Evolutionary conservation across 768 basidiomycete genomes (phyloP).

Genomic region (Candolleomyces eurysporus): DNA sequence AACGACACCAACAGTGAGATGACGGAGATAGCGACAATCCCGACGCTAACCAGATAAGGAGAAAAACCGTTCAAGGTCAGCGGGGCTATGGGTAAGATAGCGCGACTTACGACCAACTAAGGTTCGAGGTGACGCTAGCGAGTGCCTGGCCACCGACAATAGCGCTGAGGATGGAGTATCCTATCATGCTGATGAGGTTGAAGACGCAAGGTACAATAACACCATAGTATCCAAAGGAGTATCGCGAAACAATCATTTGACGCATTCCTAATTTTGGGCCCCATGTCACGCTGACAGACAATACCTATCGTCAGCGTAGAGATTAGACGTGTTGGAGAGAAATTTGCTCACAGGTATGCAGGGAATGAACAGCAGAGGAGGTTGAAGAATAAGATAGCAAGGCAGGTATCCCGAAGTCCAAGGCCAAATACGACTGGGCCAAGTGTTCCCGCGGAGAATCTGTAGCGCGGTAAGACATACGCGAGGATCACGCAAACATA

Average conservation of each 20-base stretch:
- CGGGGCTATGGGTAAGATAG: background rate
- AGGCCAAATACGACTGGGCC: constrained; percentile 62
- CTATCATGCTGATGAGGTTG: constrained; percentile 53
- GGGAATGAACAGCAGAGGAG: constrained; percentile 56
- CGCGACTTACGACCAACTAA: constrained; percentile 30
- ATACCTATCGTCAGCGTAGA: background rate
- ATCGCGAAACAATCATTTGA: constrained; percentile 73
- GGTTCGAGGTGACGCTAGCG: constrained; percentile 24
- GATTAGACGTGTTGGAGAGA: background rate
- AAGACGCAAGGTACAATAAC: constrained; percentile 45
- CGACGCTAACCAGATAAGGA: constrained; percentile 46
- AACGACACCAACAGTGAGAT: constrained; percentile 66
- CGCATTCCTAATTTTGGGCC: constrained; percentile 84
- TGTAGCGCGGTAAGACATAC: constrained; percentile 18
- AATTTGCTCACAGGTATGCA: constrained; percentile 51
- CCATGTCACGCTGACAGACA: constrained; percentile 44
- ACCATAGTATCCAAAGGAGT: constrained; percentile 48
- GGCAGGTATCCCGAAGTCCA: constrained; percentile 58
- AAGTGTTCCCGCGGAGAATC: constrained; percentile 67
- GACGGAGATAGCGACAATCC: constrained; percentile 74
- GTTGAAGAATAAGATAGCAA: constrained; percentile 70
- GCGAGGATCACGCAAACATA: background rate
- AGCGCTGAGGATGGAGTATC: constrained; percentile 60
- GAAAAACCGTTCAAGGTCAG: background rate
- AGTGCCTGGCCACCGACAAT: constrained; percentile 55